Percentiles rank a stretch among this genome's conserved stretches.
Evolutionary conservation across 2,329 filamentous ascomycete genomes (phyloP).

Genomic region (Colletotrichum trifolii): DNA sequence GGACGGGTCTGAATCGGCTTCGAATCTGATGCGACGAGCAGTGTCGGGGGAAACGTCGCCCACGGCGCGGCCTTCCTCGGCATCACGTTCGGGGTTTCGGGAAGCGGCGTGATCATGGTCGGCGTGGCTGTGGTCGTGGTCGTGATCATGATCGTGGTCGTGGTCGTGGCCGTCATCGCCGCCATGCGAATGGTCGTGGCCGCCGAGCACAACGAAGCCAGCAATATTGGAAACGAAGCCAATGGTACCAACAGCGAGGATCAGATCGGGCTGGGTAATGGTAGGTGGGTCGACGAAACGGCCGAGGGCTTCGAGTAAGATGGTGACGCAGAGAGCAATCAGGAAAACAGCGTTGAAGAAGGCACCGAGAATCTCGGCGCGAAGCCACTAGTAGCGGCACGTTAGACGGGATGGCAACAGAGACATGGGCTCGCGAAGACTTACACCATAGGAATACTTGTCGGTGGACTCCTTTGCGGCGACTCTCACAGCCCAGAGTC

Average conservation of each 20-base stretch:
- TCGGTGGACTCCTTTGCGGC: conserved; percentile 87
- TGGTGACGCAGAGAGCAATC: conserved; percentile 94
- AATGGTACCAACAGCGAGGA: conserved; percentile 88
- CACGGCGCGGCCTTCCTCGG: conserved; percentile 63
- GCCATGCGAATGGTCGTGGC: conserved; percentile 87
- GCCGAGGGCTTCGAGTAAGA: conserved; percentile 93
- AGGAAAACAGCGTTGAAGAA: conserved; percentile 98
- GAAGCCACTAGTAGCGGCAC: conserved; percentile 78
- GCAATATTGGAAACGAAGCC: conserved; percentile 90
- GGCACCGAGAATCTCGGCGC: conserved; percentile 94
- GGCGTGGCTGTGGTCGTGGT: conserved; percentile 52
- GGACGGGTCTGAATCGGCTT: conserved; percentile 45
- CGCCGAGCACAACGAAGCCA: conserved; percentile 91
- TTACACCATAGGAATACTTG: conserved; percentile 92
- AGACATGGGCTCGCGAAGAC: conserved; percentile 46
- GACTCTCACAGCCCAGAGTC: conserved; percentile 93
- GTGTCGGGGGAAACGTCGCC: conserved; percentile 54
- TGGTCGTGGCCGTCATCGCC: conserved; percentile 65
- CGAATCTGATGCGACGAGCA: conserved; percentile 54
- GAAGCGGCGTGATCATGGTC: conserved; percentile 44
- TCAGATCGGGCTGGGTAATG: conserved; percentile 85
- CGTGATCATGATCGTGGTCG: conserved; percentile 50
- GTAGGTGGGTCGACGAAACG: conserved; percentile 91
- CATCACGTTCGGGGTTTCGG: conserved; percentile 51
- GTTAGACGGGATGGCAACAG: neutral